Conservation (phyloP, 2,329 filamentous ascomycete species). For the Malbranchea zuffiana region DNA sequence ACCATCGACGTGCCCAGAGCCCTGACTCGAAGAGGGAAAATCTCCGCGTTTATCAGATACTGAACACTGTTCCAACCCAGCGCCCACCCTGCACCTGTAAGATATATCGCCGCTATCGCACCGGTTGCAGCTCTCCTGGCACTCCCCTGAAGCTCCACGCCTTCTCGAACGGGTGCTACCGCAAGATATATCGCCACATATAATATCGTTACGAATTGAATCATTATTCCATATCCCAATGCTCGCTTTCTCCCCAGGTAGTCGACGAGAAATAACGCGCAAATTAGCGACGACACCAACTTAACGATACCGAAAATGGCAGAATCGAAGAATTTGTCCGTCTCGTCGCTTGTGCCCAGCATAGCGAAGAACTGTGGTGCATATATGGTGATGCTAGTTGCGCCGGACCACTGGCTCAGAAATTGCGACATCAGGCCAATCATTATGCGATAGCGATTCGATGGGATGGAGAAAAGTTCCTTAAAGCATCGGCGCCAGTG, state of each 20-base stretch:
- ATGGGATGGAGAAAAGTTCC: slow-evolving; percentile 44
- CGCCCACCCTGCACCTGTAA: slow-evolving; percentile 37
- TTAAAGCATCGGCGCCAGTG: slow-evolving; percentile 11
- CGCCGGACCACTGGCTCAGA: slow-evolving; percentile 61
- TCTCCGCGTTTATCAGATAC: slow-evolving; percentile 38
- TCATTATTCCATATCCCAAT: slow-evolving; percentile 38
- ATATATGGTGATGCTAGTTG: slow-evolving; percentile 62
- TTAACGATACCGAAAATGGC: slow-evolving; percentile 66
- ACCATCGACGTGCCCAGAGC: slow-evolving; percentile 33
- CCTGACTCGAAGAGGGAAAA: slow-evolving; percentile 36
- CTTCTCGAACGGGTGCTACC: slow-evolving; percentile 23
- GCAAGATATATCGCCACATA: slow-evolving; percentile 45
- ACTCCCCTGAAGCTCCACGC: slow-evolving; percentile 12
- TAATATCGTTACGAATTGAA: slow-evolving; percentile 43
- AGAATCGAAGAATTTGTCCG: slow-evolving; percentile 59
- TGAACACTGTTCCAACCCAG: slow-evolving; percentile 41
- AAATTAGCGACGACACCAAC: slow-evolving; percentile 52
- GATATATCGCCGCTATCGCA: slow-evolving; percentile 36
- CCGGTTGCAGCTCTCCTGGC: slow-evolving; percentile 27
- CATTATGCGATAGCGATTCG: slow-evolving; percentile 60
- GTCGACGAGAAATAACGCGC: slow-evolving; percentile 65
- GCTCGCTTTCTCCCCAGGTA: slow-evolving; percentile 58
- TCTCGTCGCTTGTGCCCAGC: slow-evolving; percentile 54
- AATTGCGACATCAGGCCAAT: slow-evolving; percentile 56
- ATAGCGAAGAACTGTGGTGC: slow-evolving; percentile 60